Base-by-base conservation (phyloP, 2,329 filamentous ascomycete species). In the Samsoniella hepiali region DNA sequence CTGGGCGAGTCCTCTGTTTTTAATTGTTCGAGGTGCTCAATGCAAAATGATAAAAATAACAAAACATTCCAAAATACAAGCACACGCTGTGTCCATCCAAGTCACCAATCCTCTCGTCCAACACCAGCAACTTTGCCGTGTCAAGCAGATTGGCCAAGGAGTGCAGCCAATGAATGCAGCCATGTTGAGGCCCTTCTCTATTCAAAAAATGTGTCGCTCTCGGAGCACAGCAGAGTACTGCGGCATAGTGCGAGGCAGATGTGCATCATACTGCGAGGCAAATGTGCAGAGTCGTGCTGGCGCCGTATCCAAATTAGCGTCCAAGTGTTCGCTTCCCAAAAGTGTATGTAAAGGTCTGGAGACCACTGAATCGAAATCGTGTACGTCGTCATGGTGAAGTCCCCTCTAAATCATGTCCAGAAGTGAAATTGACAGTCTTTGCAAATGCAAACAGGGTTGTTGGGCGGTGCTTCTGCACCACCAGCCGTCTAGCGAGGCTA, bases 331-430 rank as follows among this genome's bases (percentile, higher is more conserved):
- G 42, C 29, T 22, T n/a, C 58, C 45, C 34, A 29, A 36, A 57
- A 44, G 15, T 56, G 50, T 53, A 64, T 64, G 57, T 61, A 42
- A 50, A 15, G 36, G 57, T 56, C 51, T 45, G 31, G 49, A 36
- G 56, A 60, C 63, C 63, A 56, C 6, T 42, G 36, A 56, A 51
- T 50, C 42, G 57, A 64, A 56, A 61, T 63, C 55, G 49, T 63
- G 32, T 63, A 58, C 47, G 55, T 63, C 55, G 47, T 63, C 54
- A 63, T 63, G 55, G 45, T 58, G 32, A 47, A n/a, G 29, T 60
- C 58, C 50, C 40, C 27, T 53, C 38, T 49, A 50, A 61, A 53
- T 53, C 57, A 64, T 57, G 42, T 62, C 15, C 63, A 45, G 62
- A 51, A 45, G 27, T 47, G 38, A 40, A 27, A 50, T 40, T 13